These are phyloP conservation scores for Collybiopsis confluens DNA, from an alignment of 768 basidiomycete genomes.

Conservation along the genomic window DNA sequence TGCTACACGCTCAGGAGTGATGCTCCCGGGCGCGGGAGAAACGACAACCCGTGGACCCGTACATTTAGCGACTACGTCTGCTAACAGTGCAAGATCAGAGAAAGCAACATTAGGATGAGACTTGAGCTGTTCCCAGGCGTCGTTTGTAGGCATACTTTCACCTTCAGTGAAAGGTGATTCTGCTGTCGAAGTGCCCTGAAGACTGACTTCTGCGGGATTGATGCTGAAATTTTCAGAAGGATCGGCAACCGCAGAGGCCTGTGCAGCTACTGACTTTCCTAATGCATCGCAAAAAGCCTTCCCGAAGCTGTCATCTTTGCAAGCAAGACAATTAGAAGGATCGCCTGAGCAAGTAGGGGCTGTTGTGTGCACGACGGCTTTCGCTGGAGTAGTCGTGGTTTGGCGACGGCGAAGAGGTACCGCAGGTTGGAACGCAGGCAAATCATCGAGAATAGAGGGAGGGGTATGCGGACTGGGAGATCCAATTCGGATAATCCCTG, in stretches of 20 bases:
- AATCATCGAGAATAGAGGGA: constrained; percentile 68
- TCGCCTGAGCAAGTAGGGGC: constrained; percentile 71
- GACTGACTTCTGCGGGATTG: constrained; percentile 5
- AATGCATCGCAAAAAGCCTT: constrained; percentile 81
- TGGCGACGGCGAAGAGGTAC: constrained; percentile 70
- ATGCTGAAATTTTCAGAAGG: constrained; percentile 28
- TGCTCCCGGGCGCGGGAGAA: constrained; percentile 44
- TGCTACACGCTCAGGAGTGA: constrained; percentile 42
- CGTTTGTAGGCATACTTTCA: constrained; percentile 72
- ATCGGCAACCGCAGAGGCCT: constrained; percentile 51
- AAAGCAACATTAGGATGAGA: constrained; percentile 86
- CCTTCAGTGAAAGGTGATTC: constrained; percentile 15
- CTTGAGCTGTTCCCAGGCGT: constrained; percentile 82
- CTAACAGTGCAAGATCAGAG: constrained; percentile 76
- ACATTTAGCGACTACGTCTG: constrained; percentile 85
- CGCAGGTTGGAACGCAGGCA: constrained; percentile 77
- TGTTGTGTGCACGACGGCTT: constrained; percentile 43
- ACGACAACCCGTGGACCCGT: constrained; percentile 64
- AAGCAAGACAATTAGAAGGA: constrained; percentile 80
- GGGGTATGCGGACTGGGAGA: constrained; percentile 19
- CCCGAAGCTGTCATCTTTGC: constrained; percentile 81
- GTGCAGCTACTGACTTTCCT: constrained; percentile 51
- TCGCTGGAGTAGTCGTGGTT: constrained; percentile 24
- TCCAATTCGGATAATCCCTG: constrained; percentile 18
- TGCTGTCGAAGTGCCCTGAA: constrained; percentile 13